Base-by-base conservation (phyloP, 768 basidiomycete genomes). In the Lactarius hatsudake region DNA sequence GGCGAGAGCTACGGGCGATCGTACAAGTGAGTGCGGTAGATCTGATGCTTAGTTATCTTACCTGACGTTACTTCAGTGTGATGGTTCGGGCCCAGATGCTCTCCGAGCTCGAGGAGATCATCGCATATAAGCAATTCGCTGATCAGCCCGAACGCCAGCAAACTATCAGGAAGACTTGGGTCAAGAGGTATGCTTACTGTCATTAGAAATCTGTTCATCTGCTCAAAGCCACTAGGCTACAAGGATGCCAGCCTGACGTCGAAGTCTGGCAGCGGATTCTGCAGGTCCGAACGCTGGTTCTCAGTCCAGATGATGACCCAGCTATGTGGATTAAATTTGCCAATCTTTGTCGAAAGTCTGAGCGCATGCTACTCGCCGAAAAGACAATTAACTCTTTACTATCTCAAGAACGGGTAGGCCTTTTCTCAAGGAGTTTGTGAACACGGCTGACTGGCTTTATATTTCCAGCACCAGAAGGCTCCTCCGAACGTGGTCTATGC, bases 241-340 rank as follows among this genome's bases (percentile, higher is more conserved):
- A 93, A 79, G 97, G 95, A 1, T 98, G 96, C 77, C 95, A 98
- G 74, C 93, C 94, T 28, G 97, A 98, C 73, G 96, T 98, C 40
- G 97, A 99, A 77, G 94, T 97, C 5, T 99, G 97, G 97, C 97
- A 98, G 76, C 87, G 96, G 23, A 93, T 98, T 62, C 81, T 99
- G 10, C 96, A 98, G 81, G 94, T 99, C 59, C 86, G 97, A 62
- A 94, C 96, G 0, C 83, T 98, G 61, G 95, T 99, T 26, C 81
- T 98, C 32, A 91, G 87, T 54, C 96, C 97, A 0, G 92, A 92
- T 70, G 94, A 97, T 69, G 95, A 98, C 74, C 93, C 92, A 54
- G 86, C 91, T 56, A 98, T 97, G 88, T 98, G 96, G 95, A 97
- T 99, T 78, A 95, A 97, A 78, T 98, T 99, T 74, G 94, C 96